These are phyloP conservation scores for Plectosphaerella sp. DNA, from an alignment of 2,329 filamentous ascomycete genomes.

Conservation along the genomic window DNA sequence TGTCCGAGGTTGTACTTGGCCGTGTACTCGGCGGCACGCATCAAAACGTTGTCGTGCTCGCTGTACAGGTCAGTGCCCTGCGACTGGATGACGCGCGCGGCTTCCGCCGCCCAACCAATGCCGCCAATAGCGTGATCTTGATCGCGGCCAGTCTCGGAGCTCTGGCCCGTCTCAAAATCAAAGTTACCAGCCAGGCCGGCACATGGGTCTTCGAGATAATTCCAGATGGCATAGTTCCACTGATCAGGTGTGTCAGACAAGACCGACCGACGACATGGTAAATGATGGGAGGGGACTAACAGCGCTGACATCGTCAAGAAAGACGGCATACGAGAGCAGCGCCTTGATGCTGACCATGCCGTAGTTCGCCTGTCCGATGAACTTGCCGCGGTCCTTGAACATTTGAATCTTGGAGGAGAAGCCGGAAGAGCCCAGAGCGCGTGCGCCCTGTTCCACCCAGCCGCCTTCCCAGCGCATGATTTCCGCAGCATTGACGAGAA, in stretches of 20 bases:
- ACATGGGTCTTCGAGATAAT: constrained; percentile 28
- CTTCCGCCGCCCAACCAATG: constrained; percentile 24
- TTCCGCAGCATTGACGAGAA: constrained; percentile 41
- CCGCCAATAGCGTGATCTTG: constrained; percentile 32
- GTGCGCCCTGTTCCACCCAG: constrained; percentile 29
- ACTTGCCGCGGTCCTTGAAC: constrained; percentile 26
- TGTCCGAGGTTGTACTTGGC: constrained; percentile 4
- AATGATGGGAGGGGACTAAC: constrained; percentile 20
- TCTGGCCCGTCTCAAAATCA: constrained; percentile 24
- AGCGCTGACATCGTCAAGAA: constrained; percentile 31
- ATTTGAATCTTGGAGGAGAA: constrained; percentile 21
- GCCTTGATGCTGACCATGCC: constrained; percentile 4
- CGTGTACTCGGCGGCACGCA: constrained; percentile 8
- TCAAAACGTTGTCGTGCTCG: constrained; percentile 15
- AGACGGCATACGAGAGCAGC: constrained; percentile 31
- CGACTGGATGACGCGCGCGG: constrained; percentile 30
- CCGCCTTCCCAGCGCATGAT: constrained; percentile 35
- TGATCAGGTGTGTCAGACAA: constrained; percentile 21
- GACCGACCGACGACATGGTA: constrained; percentile 24
- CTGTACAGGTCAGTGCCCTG: constrained; percentile 31
- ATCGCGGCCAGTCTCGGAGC: constrained; percentile 32
- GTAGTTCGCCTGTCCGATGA: constrained; percentile 24
- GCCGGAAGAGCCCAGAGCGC: constrained; percentile 19
- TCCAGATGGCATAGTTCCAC: constrained; percentile 29
- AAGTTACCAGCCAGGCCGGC: constrained; percentile 27